These are phyloP conservation scores for Somion occarium DNA, from an alignment of 1,284 basidiomycete genomes.

Conservation along the genomic window DNA sequence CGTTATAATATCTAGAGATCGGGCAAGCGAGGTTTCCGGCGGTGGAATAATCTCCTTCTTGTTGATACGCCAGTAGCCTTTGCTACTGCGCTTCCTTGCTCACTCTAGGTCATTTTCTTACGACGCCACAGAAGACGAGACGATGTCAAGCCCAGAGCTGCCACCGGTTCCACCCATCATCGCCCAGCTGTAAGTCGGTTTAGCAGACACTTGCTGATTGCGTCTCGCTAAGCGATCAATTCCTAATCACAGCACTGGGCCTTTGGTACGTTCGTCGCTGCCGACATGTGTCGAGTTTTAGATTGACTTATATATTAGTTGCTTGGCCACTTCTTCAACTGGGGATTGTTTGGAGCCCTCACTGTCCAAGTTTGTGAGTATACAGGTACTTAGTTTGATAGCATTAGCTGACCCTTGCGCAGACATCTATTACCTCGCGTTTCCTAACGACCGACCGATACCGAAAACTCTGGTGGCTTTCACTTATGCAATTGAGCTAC, in stretches of 20 bases:
- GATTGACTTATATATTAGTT: constrained; percentile 9
- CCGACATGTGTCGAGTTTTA: background rate
- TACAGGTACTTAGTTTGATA: background rate
- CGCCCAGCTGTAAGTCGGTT: constrained; percentile 4
- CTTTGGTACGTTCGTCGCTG: constrained; percentile 1
- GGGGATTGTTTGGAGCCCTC: constrained; percentile 15
- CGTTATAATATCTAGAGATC: background rate
- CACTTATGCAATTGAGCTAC: constrained; percentile 15
- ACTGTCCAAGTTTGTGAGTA: constrained; percentile 16
- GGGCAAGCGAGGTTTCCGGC: background rate
- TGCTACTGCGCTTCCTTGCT: background rate
- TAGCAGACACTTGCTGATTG: background rate
- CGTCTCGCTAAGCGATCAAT: background rate
- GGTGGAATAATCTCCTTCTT: background rate
- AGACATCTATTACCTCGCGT: constrained; percentile 16
- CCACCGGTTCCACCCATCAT: constrained; percentile 3
- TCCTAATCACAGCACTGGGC: background rate
- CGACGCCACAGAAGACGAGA: background rate
- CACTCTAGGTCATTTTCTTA: background rate
- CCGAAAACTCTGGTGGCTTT: constrained; percentile 10
- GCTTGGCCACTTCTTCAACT: constrained; percentile 15
- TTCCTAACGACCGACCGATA: constrained; percentile 11
- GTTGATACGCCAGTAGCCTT: background rate
- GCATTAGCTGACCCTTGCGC: background rate
- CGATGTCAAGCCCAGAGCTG: background rate